Evolutionary conservation across 345 rosid species (phyloP).

Genomic region (Pistacia vera): DNA sequence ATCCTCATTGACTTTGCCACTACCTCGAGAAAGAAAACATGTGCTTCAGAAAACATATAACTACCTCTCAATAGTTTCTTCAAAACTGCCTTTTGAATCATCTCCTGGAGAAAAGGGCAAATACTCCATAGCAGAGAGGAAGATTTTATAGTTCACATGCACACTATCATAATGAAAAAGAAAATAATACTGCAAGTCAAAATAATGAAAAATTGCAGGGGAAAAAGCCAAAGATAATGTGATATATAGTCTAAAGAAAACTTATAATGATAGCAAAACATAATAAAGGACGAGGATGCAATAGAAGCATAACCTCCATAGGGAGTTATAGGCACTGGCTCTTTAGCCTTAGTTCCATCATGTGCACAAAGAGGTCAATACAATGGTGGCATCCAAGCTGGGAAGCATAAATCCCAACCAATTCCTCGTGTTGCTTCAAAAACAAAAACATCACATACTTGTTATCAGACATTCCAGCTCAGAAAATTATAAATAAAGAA

Average conservation of each 20-base stretch:
- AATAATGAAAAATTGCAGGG: neutral
- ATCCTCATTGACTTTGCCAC: constrained; percentile 3
- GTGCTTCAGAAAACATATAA: constrained; percentile 16
- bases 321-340: constrained; percentile 60
- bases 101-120: constrained; percentile 73
- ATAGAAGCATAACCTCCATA: neutral
- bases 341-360: constrained; percentile 93
- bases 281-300: neutral
- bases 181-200: constrained; percentile 3
- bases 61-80: constrained; percentile 96
- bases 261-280: too few species aligned
- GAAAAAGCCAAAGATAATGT: neutral
- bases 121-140: constrained; percentile 89
- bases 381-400: constrained; percentile 95
- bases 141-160: constrained; percentile 87
- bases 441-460: constrained; percentile 96
- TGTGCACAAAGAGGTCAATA: constrained; percentile 94
- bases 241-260: neutral
- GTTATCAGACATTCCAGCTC: constrained; percentile 38
- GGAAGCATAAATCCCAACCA: constrained; percentile 96
- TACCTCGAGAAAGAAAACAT: constrained; percentile 11
- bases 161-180: constrained; percentile 43
- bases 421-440: constrained; percentile 93
- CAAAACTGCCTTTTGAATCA: constrained; percentile 86
- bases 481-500: constrained; percentile 17